A percentile compares a stretch with the other conserved stretches of the same genome.
These are phyloP conservation scores for Schoenoplectus tabernaemontani DNA, from an alignment of 202 grass and related monocot genomes.

Conservation along the genomic window DNA sequence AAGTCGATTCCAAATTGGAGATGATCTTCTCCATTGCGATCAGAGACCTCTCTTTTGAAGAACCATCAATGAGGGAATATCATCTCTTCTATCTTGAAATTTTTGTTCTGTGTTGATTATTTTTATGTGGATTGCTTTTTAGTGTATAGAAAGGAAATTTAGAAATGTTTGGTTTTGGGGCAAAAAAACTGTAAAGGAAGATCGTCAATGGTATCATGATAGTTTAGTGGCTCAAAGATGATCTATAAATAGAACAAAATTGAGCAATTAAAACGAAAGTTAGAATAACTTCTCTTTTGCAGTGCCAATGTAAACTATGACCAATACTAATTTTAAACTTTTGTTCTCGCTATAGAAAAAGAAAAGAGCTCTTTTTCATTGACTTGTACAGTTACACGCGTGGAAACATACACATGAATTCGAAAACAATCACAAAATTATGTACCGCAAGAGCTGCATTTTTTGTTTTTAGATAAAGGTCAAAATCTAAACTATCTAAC, in stretches of 20 bases:
- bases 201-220: slow-evolving; percentile 3
- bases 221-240: neutral
- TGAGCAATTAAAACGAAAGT: neutral
- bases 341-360: neutral
- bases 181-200: neutral
- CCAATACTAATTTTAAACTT: slow-evolving; percentile 10
- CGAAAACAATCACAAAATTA: no score
- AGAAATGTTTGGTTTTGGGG: neutral
- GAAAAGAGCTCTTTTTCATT: no score
- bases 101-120: neutral
- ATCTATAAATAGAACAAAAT: slow-evolving; percentile 16
- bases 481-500: no score
- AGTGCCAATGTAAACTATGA: neutral
- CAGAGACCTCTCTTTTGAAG: neutral
- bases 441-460: no score
- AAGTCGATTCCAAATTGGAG: slow-evolving; percentile 18
- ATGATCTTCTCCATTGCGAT: slow-evolving; percentile 2
- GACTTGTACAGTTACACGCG: no score
- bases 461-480: no score
- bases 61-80: neutral
- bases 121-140: neutral
- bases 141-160: neutral
- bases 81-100: neutral
- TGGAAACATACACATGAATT: neutral
- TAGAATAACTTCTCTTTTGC: neutral